Evolutionary conservation across 2,329 filamentous ascomycete species (phyloP).

Genomic region (Aaosphaeria pasadenensis): DNA sequence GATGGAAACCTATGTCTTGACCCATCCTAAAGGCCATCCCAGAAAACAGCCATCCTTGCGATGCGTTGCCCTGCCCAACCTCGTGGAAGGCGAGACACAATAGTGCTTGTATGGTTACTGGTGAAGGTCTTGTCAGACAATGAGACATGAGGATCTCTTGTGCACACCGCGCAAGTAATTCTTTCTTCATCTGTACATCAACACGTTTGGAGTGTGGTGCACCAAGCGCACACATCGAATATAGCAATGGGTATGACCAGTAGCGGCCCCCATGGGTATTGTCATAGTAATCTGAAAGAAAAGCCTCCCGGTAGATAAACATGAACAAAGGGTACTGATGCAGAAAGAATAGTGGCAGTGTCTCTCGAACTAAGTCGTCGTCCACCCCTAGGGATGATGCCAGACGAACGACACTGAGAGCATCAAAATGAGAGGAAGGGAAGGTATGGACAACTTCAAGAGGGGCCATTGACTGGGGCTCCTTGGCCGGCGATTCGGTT

Average conservation of each 20-base stretch:
- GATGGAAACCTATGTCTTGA: neutral
- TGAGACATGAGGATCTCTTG: neutral
- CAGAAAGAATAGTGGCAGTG: neutral
- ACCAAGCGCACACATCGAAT: neutral
- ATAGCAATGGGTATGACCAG: neutral
- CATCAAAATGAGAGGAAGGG: neutral
- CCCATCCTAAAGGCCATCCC: neutral
- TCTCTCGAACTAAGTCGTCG: neutral
- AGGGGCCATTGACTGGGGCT: neutral
- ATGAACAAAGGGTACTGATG: neutral
- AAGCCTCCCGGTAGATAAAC: neutral
- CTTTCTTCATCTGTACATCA: neutral
- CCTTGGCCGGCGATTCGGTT: neutral
- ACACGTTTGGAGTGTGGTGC: neutral
- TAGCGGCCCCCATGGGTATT: neutral
- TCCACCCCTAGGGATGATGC: neutral
- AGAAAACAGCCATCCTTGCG: neutral
- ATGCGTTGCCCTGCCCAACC: neutral
- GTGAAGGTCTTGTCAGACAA: neutral
- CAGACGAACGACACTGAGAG: neutral
- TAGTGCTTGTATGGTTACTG: neutral
- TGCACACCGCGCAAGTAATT: neutral
- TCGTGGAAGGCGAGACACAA: neutral
- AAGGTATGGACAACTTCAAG: neutral
- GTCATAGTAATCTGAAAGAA: neutral